phyloP scores from a whole-genome alignment of 2,329 filamentous ascomycete genomes.

The Stenocarpella maydis region DNA sequence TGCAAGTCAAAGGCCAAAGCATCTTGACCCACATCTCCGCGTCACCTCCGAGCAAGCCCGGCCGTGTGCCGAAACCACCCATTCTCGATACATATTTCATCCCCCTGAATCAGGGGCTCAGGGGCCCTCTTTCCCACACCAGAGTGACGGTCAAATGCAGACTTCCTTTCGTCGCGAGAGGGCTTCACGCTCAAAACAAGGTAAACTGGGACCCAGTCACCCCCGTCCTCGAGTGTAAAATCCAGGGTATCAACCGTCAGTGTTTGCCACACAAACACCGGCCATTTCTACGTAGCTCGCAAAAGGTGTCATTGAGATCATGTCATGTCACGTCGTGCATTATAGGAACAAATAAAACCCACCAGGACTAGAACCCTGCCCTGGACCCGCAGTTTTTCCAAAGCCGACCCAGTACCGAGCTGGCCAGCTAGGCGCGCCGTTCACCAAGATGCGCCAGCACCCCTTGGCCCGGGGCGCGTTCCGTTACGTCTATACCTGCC shows the following conservation, averaged over 20 bases:
- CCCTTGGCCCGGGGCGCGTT: slow-evolving; percentile 10
- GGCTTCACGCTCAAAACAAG: background rate
- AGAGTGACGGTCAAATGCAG: background rate
- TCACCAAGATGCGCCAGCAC: slow-evolving; percentile 1
- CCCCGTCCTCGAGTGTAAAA: background rate
- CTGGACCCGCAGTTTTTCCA: slow-evolving; percentile 5
- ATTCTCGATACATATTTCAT: background rate
- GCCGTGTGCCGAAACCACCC: slow-evolving; percentile 6
- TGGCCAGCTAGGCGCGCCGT: slow-evolving; percentile 10
- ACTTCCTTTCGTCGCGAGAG: no score
- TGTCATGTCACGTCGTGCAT: slow-evolving; percentile 13
- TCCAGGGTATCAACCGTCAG: slow-evolving; percentile 19
- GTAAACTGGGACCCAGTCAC: background rate
- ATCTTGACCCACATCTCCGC: slow-evolving; percentile 19
- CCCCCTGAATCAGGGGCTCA: slow-evolving; percentile 21
- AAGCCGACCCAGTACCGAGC: slow-evolving; percentile 13
- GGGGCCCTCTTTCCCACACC: background rate
- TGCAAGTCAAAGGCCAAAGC: background rate
- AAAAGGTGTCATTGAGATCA: slow-evolving; percentile 3
- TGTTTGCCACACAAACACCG: background rate
- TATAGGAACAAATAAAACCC: slow-evolving; percentile 1
- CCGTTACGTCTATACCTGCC: slow-evolving; percentile 4
- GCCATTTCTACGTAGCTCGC: background rate
- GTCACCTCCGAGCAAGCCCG: slow-evolving; percentile 2
- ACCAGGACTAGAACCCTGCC: background rate